Evolutionary conservation across 306 rosid genomes (phyloP), one percentile per base, ranked within the genome.

Genomic region (Rosa persica): DNA sequence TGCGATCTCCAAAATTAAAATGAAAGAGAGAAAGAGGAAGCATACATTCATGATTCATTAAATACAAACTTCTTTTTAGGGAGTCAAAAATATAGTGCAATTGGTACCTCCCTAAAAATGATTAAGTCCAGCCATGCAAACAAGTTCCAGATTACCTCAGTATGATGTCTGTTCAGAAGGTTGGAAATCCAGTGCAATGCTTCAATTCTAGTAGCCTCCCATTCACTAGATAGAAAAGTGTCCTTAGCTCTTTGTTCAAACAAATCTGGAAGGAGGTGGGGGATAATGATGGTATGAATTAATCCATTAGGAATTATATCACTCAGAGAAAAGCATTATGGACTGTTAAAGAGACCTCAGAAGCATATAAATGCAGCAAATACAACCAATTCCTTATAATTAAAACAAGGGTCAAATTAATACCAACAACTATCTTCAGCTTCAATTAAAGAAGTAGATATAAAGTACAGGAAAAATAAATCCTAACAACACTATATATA

Each of bases 141-240:
- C 44, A 76, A 79, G 70, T 57, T 54, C 75, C 62, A 23, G 70
- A 62, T 88, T 81, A 94, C 98, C 97, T 92, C 91, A 16, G 73
- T 55, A 38, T 97, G 98, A 85, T 92, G 86, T 73, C 89, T 86
- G 74, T 87, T 87, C 83, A 94, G 80, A 78, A 94, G 97, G 80
- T 89, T 88, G 72, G 92, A 90, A 58, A 94, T 89, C 98, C 98
- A 94, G 83, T 90, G 91, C 92, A 94, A 88, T 78, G 97, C 93
- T 84, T 94, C 98, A 25, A 94, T 88, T 85, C 94, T 85, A 83
- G 98, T 94, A 81, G 97, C 98, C 87, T 90, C 98, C 90, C 88
- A 89, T 76, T 94, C 95, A 75, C 93, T 89, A 76, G 95, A 88
- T 71, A 92, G 70, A 27, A 27, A 27, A 27, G 30, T 27, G 30